Percentiles rank a stretch among this genome's conserved stretches.
Evolutionary conservation across 2,329 filamentous ascomycete species (phyloP).

Genomic region (Ambrosiella xylebori): DNA sequence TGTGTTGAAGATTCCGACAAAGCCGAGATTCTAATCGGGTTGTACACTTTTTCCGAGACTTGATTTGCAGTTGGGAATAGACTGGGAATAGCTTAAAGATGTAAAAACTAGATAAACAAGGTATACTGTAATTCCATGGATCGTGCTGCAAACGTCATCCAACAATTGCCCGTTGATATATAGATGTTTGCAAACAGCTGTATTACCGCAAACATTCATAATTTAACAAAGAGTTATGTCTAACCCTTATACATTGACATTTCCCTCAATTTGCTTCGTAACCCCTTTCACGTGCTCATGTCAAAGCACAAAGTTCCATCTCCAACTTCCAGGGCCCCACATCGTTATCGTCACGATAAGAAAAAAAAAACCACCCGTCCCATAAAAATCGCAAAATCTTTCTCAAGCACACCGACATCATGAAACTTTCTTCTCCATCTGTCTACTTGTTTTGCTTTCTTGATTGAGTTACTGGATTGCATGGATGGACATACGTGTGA

Average conservation of each 20-base stretch:
- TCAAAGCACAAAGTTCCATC: background rate
- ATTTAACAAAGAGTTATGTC: background rate
- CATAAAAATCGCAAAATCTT: conserved; percentile 1
- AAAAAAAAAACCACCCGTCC: background rate
- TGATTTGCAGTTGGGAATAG: too few species aligned
- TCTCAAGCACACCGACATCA: background rate
- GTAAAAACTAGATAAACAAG: too few species aligned
- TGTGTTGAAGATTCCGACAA: conserved; percentile 3
- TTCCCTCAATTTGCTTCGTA: background rate
- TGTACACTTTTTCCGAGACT: background rate
- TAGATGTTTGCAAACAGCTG: too few species aligned
- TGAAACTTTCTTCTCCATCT: background rate
- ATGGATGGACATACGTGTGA: conserved; percentile 8
- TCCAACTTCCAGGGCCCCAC: background rate
- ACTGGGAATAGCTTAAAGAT: too few species aligned
- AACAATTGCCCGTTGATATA: too few species aligned
- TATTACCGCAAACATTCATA: too few species aligned
- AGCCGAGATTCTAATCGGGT: background rate
- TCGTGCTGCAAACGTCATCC: too few species aligned
- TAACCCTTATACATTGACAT: background rate
- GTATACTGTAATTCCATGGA: too few species aligned
- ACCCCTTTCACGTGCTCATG: background rate
- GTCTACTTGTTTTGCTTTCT: background rate
- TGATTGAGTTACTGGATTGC: conserved; percentile 6
- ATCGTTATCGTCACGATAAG: conserved; percentile 2